A percentile compares a stretch with the other conserved stretches of the same genome.
These are phyloP conservation scores for Lodderomyces parapsilosis DNA, from an alignment of 1,139 yeast genomes.

Conservation along the genomic window DNA sequence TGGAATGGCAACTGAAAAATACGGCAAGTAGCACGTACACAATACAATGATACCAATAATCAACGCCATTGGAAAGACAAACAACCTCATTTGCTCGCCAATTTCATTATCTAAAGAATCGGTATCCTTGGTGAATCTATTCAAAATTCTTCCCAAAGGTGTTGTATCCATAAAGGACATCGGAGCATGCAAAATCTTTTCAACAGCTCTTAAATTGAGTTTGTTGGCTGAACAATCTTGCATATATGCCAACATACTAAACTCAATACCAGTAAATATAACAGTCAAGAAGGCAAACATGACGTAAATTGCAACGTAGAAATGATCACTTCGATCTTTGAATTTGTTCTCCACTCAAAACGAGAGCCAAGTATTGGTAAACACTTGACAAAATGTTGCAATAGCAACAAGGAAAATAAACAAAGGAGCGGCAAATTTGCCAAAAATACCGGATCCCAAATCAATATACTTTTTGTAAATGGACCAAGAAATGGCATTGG, in stretches of 20 bases:
- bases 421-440: conserved; percentile 27
- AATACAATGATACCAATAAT: conserved; percentile 43
- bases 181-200: conserved; percentile 41
- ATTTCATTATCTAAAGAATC: conserved; percentile 48
- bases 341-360: conserved; percentile 35
- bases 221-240: conserved; percentile 42
- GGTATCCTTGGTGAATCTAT: conserved; percentile 57
- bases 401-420: conserved; percentile 41
- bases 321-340: conserved; percentile 20
- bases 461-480: conserved; percentile 34
- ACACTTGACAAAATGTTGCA: conserved; percentile 34
- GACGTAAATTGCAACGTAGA: conserved; percentile 35
- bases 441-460: conserved; percentile 42
- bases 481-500: conserved; percentile 40
- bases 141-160: conserved; percentile 46
- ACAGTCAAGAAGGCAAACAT: conserved; percentile 41
- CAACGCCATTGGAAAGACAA: conserved; percentile 39
- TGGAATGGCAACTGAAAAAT: conserved; percentile 48
- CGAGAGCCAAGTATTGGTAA: conserved; percentile 43
- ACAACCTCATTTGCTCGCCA: conserved; percentile 44
- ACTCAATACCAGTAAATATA: conserved; percentile 49
- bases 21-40: conserved; percentile 45
- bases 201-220: conserved; percentile 38
- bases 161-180: conserved; percentile 47
- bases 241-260: conserved; percentile 54